phyloP scores from a whole-genome alignment of 805 yeast species.

The Hanseniaspora meyeri region DNA sequence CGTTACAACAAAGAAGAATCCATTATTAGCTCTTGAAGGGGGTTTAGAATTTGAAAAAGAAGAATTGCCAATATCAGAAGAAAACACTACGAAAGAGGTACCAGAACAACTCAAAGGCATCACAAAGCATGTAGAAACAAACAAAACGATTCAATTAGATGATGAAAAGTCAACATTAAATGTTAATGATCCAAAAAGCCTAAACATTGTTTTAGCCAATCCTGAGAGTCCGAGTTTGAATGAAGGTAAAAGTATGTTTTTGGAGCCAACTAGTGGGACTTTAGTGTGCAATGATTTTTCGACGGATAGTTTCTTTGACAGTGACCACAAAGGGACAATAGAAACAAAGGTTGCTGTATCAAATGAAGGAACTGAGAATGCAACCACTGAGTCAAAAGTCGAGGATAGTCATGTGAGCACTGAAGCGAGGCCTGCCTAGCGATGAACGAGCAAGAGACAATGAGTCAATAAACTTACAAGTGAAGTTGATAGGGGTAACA shows the following conservation, averaged over 20 bases:
- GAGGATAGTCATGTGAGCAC: not conserved
- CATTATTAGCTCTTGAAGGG: no score
- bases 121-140: no score
- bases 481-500: not conserved
- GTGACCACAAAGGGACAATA: not conserved
- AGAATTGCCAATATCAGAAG: no score
- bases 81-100: no score
- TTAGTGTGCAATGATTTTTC: not conserved
- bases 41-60: no score
- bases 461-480: not conserved
- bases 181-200: no score
- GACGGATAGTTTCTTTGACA: not conserved
- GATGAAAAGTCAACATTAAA: no score
- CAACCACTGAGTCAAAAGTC: not conserved
- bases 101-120: no score
- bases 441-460: not conserved
- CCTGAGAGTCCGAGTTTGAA: not conserved
- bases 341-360: not conserved
- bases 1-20: no score
- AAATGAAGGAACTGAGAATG: not conserved
- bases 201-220: no score
- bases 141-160: no score
- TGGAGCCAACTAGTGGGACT: not conserved
- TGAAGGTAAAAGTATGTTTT: not conserved
- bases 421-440: not conserved